phyloP scores from a whole-genome alignment of 768 basidiomycete genomes.

The Phanerochaete sordida region DNA sequence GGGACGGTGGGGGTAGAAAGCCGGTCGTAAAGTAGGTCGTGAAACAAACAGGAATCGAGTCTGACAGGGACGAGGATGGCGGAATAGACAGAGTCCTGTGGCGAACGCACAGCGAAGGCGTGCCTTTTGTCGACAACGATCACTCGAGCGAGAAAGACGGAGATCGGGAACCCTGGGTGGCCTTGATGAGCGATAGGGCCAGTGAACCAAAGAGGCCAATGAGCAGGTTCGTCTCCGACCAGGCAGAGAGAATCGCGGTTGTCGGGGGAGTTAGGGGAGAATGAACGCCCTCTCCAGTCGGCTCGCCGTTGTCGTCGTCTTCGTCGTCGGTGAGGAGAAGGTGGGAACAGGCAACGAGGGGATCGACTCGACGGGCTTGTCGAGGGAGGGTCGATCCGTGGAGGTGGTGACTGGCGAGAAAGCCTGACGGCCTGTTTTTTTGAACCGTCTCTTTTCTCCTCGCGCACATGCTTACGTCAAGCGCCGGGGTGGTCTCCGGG shows the following conservation, averaged over 20 bases:
- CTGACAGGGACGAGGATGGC: slow-evolving; percentile 25
- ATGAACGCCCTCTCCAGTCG: slow-evolving; percentile 29
- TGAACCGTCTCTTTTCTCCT: slow-evolving; percentile 6
- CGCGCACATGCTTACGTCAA: slow-evolving; percentile 21
- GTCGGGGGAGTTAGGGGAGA: slow-evolving; percentile 12
- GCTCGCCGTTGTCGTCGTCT: slow-evolving; percentile 36
- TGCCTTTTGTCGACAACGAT: slow-evolving; percentile 59
- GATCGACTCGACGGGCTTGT: slow-evolving; percentile 34
- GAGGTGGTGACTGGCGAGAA: slow-evolving; percentile 26
- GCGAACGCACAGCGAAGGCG: slow-evolving; percentile 94
- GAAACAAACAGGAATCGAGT: slow-evolving; percentile 32
- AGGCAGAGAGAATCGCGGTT: slow-evolving; percentile 22
- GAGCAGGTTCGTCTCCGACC: slow-evolving; percentile 22
- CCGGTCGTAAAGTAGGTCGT: slow-evolving; percentile 76
- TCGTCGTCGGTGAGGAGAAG: slow-evolving; percentile 36
- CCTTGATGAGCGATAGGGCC: slow-evolving; percentile 8
- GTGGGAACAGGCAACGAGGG: slow-evolving; percentile 31
- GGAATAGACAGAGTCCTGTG: slow-evolving; percentile 35
- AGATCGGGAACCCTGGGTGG: slow-evolving; percentile 17
- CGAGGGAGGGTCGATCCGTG: slow-evolving; percentile 39
- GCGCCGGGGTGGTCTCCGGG: slow-evolving; percentile 1
- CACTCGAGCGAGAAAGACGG: slow-evolving; percentile 20
- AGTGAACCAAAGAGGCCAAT: neutral
- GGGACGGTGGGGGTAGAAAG: slow-evolving; percentile 33
- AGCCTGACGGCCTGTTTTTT: slow-evolving; percentile 11